phyloP scores from a whole-genome alignment of 2,329 filamentous ascomycete species.

The Phialophora expanda region DNA sequence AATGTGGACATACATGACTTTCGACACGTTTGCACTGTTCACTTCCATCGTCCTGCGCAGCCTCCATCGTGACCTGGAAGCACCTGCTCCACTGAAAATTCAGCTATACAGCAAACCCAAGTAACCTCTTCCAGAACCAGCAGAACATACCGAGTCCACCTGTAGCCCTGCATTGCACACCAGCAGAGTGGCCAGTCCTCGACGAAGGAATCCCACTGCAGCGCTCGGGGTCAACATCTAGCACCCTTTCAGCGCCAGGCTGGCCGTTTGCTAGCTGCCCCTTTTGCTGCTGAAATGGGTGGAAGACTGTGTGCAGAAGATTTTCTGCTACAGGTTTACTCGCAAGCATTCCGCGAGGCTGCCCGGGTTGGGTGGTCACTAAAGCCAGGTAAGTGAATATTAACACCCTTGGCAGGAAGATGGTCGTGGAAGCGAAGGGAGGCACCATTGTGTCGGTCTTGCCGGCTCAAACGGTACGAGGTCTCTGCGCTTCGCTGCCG shows the following conservation, averaged over 20 bases:
- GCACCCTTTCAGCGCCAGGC: background rate
- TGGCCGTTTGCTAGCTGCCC: background rate
- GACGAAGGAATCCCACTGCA: background rate
- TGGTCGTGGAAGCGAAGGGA: background rate
- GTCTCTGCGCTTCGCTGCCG: background rate
- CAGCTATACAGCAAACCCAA: background rate
- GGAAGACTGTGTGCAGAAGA: background rate
- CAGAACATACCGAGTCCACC: background rate
- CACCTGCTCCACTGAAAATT: background rate
- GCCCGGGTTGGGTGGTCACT: background rate
- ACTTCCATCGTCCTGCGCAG: background rate
- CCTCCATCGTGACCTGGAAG: background rate
- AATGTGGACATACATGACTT: background rate
- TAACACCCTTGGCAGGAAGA: background rate
- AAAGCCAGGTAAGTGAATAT: background rate
- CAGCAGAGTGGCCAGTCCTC: background rate
- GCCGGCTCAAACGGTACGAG: background rate
- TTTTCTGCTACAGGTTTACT: background rate
- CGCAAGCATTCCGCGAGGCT: background rate
- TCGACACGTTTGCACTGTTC: background rate
- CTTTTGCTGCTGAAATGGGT: background rate
- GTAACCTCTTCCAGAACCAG: background rate
- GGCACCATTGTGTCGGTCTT: background rate
- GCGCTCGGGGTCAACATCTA: background rate
- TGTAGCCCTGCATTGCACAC: background rate